Percentiles rank a stretch among this genome's conserved stretches.
These are phyloP conservation scores for Tubosaeta sp. DNA, from an alignment of 768 basidiomycete genomes.

Conservation along the genomic window DNA sequence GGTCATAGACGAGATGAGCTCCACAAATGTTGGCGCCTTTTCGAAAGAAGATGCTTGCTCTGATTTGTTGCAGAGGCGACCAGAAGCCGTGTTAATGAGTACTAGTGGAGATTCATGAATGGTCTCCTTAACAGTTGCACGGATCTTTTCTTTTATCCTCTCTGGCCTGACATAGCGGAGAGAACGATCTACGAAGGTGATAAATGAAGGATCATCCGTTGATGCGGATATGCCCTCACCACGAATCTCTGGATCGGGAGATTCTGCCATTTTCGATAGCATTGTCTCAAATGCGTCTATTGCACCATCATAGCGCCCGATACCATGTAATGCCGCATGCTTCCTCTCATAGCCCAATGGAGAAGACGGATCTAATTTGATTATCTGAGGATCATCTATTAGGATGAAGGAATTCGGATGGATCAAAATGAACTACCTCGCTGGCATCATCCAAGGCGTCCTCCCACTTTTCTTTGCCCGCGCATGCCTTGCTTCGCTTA, in stretches of 20 bases:
- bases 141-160: background rate
- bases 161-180: background rate
- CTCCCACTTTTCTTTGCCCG: no score
- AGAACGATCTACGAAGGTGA: background rate
- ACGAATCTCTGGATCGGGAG: background rate
- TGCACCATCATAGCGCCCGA: background rate
- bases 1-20: background rate
- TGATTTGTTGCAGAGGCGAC: background rate
- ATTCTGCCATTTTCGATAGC: background rate
- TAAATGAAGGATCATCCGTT: background rate
- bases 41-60: no score
- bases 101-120: background rate
- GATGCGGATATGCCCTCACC: background rate
- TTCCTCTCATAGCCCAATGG: no score
- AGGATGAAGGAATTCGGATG: background rate
- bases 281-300: background rate
- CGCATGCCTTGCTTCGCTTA: background rate
- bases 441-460: no score
- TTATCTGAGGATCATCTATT: no score
- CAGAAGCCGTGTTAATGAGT: background rate
- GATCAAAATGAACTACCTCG: background rate
- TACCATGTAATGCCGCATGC: no score
- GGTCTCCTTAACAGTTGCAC: background rate
- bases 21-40: no score
- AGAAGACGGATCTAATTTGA: no score